Base-by-base conservation (phyloP, 306 rosid genomes). In the Vigna angularis region DNA sequence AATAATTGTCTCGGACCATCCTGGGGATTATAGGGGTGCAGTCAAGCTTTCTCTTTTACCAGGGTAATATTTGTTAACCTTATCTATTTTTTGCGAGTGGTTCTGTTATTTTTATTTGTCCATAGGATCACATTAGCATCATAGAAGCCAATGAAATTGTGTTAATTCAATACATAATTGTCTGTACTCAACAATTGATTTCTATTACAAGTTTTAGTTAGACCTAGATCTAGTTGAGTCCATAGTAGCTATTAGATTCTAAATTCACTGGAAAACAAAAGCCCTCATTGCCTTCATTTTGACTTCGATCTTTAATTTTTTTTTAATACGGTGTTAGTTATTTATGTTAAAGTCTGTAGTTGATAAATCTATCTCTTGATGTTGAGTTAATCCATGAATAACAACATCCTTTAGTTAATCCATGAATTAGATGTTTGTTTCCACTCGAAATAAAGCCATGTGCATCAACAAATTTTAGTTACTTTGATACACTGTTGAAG, bases 1-100 rank as follows among this genome's bases (percentile, higher is more conserved):
- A 83, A 74, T 49, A 5, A 40, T 92, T 18, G 75, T 55, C 50
- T 66, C 84, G 0, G 92, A 87, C n/a, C 92, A 86, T 63, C 93
- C 96, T 62, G 97, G 97, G 81, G 93, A 89, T 80, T 92, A 79
- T 68, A 87, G 59, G 81, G 97, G 96, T 69, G 61, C 86, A 20
- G 79, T 88, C 68, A 89, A 75, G 74, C 86, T 92, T 16, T 83
- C 93, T 81, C 96, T 92, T 76, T 56, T 74, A 66, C 90, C 96
- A 14, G 97, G 97, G 96, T 92, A 89, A 78, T 69, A 4, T 50
- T 72, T 76, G 57, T 77, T 45, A 72, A 57, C 72, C 63, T 34
- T 32, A 6, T 48, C 66, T 14, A 20, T 69, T 28, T 72, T 40
- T 63, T 28, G 36, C 45, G 20, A 17, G 8, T 65, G 53, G 44